Evolutionary conservation across 2,329 filamentous ascomycete species (phyloP).

Genomic region (Microcera coccophila): DNA sequence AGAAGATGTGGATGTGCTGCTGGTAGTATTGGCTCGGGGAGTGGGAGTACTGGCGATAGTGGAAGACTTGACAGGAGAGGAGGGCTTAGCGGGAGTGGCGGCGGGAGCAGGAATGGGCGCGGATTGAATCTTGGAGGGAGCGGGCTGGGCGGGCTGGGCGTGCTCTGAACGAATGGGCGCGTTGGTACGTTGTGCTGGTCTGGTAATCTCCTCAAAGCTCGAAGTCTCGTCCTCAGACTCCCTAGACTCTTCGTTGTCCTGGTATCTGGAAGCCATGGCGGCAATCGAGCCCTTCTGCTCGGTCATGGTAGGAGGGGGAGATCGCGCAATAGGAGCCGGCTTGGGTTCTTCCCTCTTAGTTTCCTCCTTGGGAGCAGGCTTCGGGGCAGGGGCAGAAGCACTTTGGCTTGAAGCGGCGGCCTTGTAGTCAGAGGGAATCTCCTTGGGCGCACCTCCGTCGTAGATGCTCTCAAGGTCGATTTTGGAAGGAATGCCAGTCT

Average conservation of each 20-base stretch:
- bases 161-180: constrained; percentile 35
- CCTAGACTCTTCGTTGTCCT: constrained; percentile 65
- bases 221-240: constrained; percentile 65
- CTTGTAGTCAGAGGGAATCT: constrained; percentile 68
- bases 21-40: constrained; percentile 23
- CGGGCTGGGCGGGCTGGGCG: constrained; percentile 43
- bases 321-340: constrained; percentile 40
- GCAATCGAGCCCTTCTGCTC: constrained; percentile 87
- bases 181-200: constrained; percentile 62
- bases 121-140: constrained; percentile 30
- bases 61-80: constrained; percentile 32
- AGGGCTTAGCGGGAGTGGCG: constrained; percentile 27
- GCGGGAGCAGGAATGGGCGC: constrained; percentile 17
- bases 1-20: constrained; percentile 29
- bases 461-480: constrained; percentile 92
- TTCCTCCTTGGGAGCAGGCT: constrained; percentile 36
- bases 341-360: constrained; percentile 55
- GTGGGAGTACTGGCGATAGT: constrained; percentile 28
- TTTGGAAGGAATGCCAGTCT: constrained; percentile 80
- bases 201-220: constrained; percentile 81
- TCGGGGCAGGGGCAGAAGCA: constrained; percentile 42
- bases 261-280: constrained; percentile 79
- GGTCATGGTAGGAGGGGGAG: constrained; percentile 65
- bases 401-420: constrained; percentile 48
- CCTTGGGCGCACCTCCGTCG: constrained; percentile 74